Base-by-base conservation (phyloP, 2,329 filamentous ascomycete genomes). In the Calonectria pseudoreteaudii region DNA sequence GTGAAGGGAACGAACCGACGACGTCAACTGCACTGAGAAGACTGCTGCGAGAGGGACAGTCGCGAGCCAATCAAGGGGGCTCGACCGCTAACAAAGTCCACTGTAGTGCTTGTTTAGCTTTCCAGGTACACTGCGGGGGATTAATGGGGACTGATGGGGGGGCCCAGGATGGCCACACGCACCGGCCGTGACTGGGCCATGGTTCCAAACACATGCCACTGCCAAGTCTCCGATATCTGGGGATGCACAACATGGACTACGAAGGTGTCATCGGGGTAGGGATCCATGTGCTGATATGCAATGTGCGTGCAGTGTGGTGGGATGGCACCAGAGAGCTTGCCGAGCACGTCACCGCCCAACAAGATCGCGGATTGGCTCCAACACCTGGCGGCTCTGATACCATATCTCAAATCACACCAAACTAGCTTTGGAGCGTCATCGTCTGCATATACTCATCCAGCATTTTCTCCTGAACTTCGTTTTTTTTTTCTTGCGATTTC, bases 251-350 rank as follows among this genome's bases (percentile, higher is more conserved):
- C 36, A 62, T 41, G 60, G 38, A 16, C 60, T 23, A 10, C 30
- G 38, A 31, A 34, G 60, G 60, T 65, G 60, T 4, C 60, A 62
- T 62, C 36, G 56, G 36, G 23, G 34, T 26, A 38, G 34, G 56
- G 56, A 38, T 41, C 56, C 56, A 62, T 62, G 60, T 65, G 60
- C 60, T 47, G 60, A 65, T 44, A 34, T 65, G 60, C 41, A 26
- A 44, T 49, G 38, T 34, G 26, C 41, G 13, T 6, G 26, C 60
- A 36, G 38, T 36, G 38, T 70, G 62, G 68, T 71, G 65, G 36
- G 64, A 74, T 75, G 62, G 66, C 71, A 75, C 69, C 36, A 79
- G 44, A 66, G 65, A 31, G 65, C 53, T 28, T 20, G 23, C 8
- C 50, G 58, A 74, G 69, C 72, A 72, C 68, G 72, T 41, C 66